phyloP scores from a whole-genome alignment of 2,329 filamentous ascomycete species.

The Alternaria tenuissima region DNA sequence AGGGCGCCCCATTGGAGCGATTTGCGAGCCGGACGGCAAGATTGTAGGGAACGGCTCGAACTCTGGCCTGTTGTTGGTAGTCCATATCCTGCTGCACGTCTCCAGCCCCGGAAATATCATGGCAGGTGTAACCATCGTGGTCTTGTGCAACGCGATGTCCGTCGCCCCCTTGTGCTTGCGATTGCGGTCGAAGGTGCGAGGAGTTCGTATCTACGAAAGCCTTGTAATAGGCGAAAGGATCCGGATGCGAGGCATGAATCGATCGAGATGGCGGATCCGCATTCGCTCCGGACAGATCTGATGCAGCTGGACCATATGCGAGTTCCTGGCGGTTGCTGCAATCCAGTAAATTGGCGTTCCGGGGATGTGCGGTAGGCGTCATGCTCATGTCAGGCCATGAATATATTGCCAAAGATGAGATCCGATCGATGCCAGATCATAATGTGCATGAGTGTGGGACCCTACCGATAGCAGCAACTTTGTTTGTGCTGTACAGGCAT shows the following conservation, averaged over 20 bases:
- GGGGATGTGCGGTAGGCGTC: slow-evolving; percentile 6
- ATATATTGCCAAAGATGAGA: slow-evolving; percentile 21
- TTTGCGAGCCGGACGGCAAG: slow-evolving; percentile 38
- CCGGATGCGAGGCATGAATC: slow-evolving; percentile 16
- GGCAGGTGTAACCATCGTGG: slow-evolving; percentile 25
- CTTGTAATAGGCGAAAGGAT: slow-evolving; percentile 34
- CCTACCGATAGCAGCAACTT: background rate
- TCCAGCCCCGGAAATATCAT: slow-evolving; percentile 9
- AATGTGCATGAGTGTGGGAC: slow-evolving; percentile 6
- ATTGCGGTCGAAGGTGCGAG: background rate
- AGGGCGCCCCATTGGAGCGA: slow-evolving; percentile 47
- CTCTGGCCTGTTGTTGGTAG: slow-evolving; percentile 27
- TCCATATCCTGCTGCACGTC: slow-evolving; percentile 6
- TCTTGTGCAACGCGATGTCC: slow-evolving; percentile 10
- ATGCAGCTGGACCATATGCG: slow-evolving; percentile 16
- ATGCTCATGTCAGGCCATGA: slow-evolving; percentile 16
- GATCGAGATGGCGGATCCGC: slow-evolving; percentile 11
- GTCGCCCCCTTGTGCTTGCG: slow-evolving; percentile 6
- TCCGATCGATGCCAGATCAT: slow-evolving; percentile 24
- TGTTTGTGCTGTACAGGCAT: slow-evolving; percentile 2
- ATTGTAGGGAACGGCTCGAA: slow-evolving; percentile 34
- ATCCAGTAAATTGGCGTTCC: slow-evolving; percentile 17
- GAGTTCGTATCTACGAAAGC: slow-evolving; percentile 21
- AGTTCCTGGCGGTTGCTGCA: slow-evolving; percentile 19
- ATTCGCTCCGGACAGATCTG: slow-evolving; percentile 9